Base-by-base conservation (phyloP, 1,139 yeast species). In the Taphrina deformans region DNA sequence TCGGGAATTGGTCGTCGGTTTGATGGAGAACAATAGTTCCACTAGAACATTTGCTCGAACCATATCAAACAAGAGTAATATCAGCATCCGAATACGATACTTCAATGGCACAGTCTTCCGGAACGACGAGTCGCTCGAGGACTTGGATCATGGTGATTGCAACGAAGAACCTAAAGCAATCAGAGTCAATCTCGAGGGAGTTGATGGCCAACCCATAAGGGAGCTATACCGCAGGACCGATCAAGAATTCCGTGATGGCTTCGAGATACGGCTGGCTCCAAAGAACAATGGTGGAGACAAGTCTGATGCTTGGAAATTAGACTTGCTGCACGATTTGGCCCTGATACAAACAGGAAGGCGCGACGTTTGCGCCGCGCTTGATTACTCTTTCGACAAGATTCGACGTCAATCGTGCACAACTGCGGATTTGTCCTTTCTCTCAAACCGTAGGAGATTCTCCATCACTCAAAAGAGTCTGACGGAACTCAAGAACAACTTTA, bases 321-420 rank as follows among this genome's bases (percentile, higher is more conserved):
- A 48, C 33, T 5, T 48, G 4, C 35, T 48, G 18, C 52, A 48
- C 21, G 52, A 26, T 14, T 16, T 48, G 52, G 52, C 52, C 9
- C 21, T n/a, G 16, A 16, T 29, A 24, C 33, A 48, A 10, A 48
- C 52, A 2, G 52, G 52, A 2, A 26, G 35, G 33, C 35, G 35
- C 14, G 52, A 48, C 16, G 52, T 48, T 10, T 48, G 52, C 26
- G 31, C 52, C 23, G 52, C 52, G n/a, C 52, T 48, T 5, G 52
- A 48, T 26, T 44, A 23, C 48, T 44, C 48, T 2, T 44, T 44
- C 26, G 48, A 44, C 24, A 44, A 23, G 27, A 23, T 44, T 6
- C 48, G 48, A 5, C 24, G 48, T 5, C 48, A 44, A 21, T 44
- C 48, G 10, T 9, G n/a, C 10, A 21, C 48, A n/a, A 21, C 48